Evolutionary conservation across 108 stramenopile genomes (phyloP).

Genomic region (Nannochloropsis oceanica): DNA sequence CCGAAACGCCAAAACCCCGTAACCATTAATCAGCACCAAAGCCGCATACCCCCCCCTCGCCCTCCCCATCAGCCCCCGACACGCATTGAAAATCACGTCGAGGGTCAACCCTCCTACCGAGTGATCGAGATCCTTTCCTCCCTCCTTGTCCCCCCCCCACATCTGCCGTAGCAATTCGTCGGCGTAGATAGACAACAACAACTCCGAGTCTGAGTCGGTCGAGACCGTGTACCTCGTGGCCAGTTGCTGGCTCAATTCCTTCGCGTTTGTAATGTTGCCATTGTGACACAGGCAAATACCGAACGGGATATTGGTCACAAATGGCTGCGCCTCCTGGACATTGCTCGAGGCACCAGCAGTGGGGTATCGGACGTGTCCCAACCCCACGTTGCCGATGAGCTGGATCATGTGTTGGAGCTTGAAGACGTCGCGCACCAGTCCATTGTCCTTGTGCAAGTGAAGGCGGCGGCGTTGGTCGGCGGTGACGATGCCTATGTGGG

Average conservation of each 20-base stretch:
- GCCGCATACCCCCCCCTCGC: constrained; percentile 82
- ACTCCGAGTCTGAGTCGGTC: constrained; percentile 81
- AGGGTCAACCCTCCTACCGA: not conserved
- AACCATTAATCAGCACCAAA: constrained; percentile 68
- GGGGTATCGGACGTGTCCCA: constrained; percentile 93
- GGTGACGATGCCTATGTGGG: constrained; percentile 4
- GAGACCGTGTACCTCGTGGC: constrained; percentile 54
- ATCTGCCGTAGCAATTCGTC: constrained; percentile 45
- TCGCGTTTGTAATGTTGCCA: constrained; percentile 78
- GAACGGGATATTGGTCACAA: constrained; percentile 88
- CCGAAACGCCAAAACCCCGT: constrained; percentile 78
- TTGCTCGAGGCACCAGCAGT: constrained; percentile 66
- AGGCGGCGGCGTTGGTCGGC: constrained; percentile 62
- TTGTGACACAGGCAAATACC: constrained; percentile 93
- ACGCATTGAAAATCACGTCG: constrained; percentile 13
- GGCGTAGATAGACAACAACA: constrained; percentile 76
- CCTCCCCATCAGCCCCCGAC: constrained; percentile 45
- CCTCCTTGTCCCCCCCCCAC: constrained; percentile 1
- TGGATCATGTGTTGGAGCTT: constrained; percentile 74
- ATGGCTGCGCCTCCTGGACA: constrained; percentile 77
- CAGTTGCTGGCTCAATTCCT: not conserved
- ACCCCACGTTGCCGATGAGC: constrained; percentile 69
- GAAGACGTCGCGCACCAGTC: constrained; percentile 91
- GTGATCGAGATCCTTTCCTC: not conserved
- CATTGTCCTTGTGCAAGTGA: constrained; percentile 85